Conservation (phyloP, 306 rosid species). For the Clitoria ternatea region DNA sequence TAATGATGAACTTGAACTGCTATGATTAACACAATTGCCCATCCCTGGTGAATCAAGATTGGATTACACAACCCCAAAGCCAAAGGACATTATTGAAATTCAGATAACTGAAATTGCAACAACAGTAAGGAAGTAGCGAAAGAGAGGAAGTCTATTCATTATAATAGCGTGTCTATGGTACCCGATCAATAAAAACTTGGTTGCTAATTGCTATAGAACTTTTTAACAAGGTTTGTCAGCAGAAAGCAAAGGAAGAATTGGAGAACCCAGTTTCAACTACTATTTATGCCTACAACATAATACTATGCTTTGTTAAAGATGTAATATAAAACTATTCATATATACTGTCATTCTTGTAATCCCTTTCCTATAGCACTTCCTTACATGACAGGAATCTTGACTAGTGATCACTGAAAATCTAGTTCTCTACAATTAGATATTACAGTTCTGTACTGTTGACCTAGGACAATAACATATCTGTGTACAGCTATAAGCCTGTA, state of each 20-base stretch:
- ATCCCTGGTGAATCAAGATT: not conserved
- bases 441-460: no score
- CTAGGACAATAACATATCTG: no score
- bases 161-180: not conserved
- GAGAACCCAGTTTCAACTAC: not conserved
- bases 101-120: not conserved
- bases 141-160: not conserved
- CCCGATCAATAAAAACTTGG: not conserved
- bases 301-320: not conserved
- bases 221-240: not conserved
- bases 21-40: not conserved
- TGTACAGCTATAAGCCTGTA: no score
- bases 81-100: not conserved
- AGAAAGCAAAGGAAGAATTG: not conserved
- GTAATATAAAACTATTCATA: not conserved
- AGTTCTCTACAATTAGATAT: no score
- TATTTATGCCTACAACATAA: not conserved
- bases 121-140: not conserved
- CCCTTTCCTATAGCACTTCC: not conserved
- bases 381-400: not conserved
- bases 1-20: not conserved
- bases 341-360: not conserved
- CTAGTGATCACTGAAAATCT: no score
- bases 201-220: not conserved
- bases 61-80: not conserved